A percentile compares a stretch with the other conserved stretches of the same genome.
These are phyloP conservation scores for Heterococcus sp. DNA, from an alignment of 108 stramenopile species.

Conservation along the genomic window DNA sequence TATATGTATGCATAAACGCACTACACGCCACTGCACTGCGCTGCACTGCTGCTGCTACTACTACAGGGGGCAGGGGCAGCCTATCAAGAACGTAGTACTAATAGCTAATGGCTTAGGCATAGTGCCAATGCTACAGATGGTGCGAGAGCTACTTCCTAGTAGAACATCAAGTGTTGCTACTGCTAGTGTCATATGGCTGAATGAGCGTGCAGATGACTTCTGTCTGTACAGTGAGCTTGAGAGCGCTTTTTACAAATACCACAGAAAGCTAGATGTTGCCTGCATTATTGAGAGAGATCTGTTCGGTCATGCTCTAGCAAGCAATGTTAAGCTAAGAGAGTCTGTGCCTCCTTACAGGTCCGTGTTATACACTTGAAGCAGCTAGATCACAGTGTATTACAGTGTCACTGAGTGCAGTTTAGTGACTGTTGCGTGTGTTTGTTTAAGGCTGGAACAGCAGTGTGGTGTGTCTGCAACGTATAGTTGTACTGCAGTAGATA, in stretches of 20 bases:
- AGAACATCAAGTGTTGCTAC: slow-evolving; percentile 9
- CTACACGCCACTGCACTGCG: too few relatives aligned
- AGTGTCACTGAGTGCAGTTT: too few relatives aligned
- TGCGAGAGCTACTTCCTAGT: slow-evolving; percentile 31
- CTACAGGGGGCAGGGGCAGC: slow-evolving; percentile 17
- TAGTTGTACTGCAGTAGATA: too few relatives aligned
- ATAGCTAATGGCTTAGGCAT: slow-evolving; percentile 24
- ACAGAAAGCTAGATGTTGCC: slow-evolving; percentile 44
- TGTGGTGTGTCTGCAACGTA: too few relatives aligned
- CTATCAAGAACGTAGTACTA: slow-evolving; percentile 38
- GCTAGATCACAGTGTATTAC: too few relatives aligned
- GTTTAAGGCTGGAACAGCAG: too few relatives aligned
- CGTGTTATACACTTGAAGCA: too few relatives aligned
- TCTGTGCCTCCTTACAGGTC: slow-evolving; percentile 24
- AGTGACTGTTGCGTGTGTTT: too few relatives aligned
- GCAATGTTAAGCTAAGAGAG: slow-evolving; percentile 11
- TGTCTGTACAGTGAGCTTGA: slow-evolving; percentile 29
- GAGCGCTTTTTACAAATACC: slow-evolving; percentile 36
- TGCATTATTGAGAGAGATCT: slow-evolving; percentile 42
- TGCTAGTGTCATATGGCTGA: slow-evolving; percentile 35
- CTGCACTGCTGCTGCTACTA: too few relatives aligned
- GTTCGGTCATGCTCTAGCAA: slow-evolving; percentile 25
- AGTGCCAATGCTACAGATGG: slow-evolving; percentile 43
- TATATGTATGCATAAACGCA: too few relatives aligned
- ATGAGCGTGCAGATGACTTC: slow-evolving; percentile 33